Evolutionary conservation across 345 rosid genomes (phyloP), one percentile per base, ranked within the genome.

Genomic region (Barbarea vulgaris): DNA sequence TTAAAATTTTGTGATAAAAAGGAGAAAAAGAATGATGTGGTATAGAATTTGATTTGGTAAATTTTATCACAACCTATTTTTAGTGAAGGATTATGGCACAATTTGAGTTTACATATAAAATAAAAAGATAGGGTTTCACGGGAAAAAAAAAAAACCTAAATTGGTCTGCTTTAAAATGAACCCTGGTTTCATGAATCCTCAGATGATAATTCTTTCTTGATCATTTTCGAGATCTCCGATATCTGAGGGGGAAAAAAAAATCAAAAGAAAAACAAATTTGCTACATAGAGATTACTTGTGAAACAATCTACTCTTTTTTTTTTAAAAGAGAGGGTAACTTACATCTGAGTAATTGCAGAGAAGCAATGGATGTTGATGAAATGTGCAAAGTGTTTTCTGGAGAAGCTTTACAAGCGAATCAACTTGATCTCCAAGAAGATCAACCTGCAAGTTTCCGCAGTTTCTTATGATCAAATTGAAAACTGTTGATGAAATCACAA

Each of bases 371-470:
- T 80, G 60, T 22, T 74, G 83, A 70, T 51, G 58, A 15, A 93
- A 77, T 52, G 74, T 76, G 55, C 51, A 51, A 76, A 86, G 84
- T 69, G 83, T 80, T 83, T 77, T 85, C 78, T 87, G 76, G 14
- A 93, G 90, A 27, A 86, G 58, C 64, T 59, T 65, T 64, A 75
- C 60, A 15, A 85, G 90, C 5, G 18, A 68, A 24, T 91, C 96
- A 14, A 91, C 98, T 83, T 87, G 96, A 81, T 93, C 89, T 0
- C 89, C 97, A 30, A 93, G 85, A 53, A 91, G 83, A 81, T 93
- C 96, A 69, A 93, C 98, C 97, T 91, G 53, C 5, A 27, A 3
- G 4, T 22, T 19, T 64, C 54, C 41, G 0, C 63, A 34, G 30
- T 52, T 21, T 19, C 41, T 10, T 8, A 22, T 5, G 12, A 54